These are phyloP conservation scores for Malus orientalis DNA, from an alignment of 306 rosid genomes.

Conservation along the genomic window DNA sequence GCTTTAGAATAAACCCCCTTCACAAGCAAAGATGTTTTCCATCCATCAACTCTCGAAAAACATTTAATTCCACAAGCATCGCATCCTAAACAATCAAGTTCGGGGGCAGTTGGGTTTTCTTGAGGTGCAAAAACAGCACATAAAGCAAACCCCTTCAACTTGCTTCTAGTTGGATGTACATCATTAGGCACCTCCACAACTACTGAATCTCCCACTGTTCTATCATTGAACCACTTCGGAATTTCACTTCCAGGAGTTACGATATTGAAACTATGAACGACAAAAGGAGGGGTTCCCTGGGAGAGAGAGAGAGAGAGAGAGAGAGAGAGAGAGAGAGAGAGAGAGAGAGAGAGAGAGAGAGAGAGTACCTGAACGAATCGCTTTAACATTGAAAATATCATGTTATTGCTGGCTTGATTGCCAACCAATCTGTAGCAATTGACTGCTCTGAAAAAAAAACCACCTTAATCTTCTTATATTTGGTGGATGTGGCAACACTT, in stretches of 20 bases:
- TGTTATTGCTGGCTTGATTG: not conserved
- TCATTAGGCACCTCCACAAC: not conserved
- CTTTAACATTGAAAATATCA: not conserved
- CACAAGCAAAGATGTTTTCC: no score
- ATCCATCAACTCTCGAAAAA: no score
- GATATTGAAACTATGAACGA: not conserved
- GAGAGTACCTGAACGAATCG: not conserved
- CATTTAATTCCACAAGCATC: no score
- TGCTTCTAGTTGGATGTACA: not conserved
- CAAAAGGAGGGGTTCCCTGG: not conserved
- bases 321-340: no score
- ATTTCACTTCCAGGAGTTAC: constrained; percentile 4
- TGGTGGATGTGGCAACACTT: not conserved
- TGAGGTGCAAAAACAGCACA: not conserved
- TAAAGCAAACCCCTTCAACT: not conserved
- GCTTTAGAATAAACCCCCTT: no score
- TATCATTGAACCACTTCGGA: not conserved
- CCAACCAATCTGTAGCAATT: constrained; percentile 5
- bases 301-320: no score
- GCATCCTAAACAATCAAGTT: no score
- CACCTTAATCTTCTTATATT: not conserved
- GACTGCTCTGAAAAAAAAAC: fast-evolving
- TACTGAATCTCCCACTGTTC: not conserved
- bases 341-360: not conserved
- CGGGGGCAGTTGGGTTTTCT: not conserved